Conservation (phyloP, 371 early-diverging fungal species). For the Batkoa obscura region DNA sequence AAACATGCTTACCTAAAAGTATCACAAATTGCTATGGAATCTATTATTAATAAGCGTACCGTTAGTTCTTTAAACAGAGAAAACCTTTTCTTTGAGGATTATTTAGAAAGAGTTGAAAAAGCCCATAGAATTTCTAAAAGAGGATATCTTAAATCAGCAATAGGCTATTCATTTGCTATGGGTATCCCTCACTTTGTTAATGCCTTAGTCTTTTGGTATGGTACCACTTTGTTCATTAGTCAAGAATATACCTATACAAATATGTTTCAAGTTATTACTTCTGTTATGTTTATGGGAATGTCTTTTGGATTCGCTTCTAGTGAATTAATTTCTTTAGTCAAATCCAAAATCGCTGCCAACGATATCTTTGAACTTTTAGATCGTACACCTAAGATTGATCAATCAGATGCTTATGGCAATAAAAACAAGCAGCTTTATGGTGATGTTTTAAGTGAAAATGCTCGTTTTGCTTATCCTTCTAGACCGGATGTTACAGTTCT, state of each 20-base stretch:
- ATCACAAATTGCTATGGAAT: constrained; percentile 63
- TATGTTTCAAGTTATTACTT: constrained; percentile 46
- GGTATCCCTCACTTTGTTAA: constrained; percentile 41
- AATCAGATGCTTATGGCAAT: constrained; percentile 35
- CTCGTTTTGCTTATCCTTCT: constrained; percentile 49
- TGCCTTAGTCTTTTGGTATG: constrained; percentile 25
- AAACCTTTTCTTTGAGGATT: constrained; percentile 31
- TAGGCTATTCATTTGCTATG: constrained; percentile 49
- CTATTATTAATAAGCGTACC: constrained; percentile 66
- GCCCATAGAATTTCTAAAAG: constrained; percentile 41
- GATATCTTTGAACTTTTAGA: constrained; percentile 59
- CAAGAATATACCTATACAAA: constrained; percentile 20
- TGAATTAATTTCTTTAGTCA: constrained; percentile 14
- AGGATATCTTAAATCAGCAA: constrained; percentile 27
- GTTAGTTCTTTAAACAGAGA: constrained; percentile 70
- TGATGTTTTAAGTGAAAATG: constrained; percentile 44
- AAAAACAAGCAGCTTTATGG: constrained; percentile 22
- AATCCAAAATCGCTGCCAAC: constrained; percentile 44
- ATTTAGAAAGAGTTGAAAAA: constrained; percentile 26
- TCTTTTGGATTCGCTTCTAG: constrained; percentile 32
- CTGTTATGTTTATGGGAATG: constrained; percentile 41
- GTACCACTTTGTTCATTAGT: constrained; percentile 21
- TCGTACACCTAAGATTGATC: constrained; percentile 14
- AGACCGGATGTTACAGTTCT: constrained; percentile 39
- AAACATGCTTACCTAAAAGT: constrained; percentile 45